Base-by-base conservation (phyloP, 805 yeast genomes). In the Sugiyamaella chiloensis region DNA sequence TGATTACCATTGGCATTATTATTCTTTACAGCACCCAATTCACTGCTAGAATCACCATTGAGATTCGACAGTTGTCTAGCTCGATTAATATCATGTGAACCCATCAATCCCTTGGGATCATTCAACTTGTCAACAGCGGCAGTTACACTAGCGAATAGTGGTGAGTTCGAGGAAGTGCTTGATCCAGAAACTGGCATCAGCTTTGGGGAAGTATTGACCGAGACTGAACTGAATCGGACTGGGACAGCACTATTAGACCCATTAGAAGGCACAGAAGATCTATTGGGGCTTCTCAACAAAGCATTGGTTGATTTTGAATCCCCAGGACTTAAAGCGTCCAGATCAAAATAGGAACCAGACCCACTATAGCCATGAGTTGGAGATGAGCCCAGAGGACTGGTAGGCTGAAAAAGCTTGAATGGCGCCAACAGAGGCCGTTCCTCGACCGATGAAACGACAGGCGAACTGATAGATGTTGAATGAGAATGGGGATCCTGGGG, bases 341-440 rank as follows among this genome's bases (percentile, higher is more conserved):
- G 16, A 34, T 34, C 37, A 21, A 34, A 34, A 34, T 34, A 34
- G 3, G 37, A 34, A 12, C 37, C 37, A n/a, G 14, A 21, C 21
- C 19, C 21, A 3, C 21, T 16, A 5, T 12, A 5, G 4, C 2
- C 27, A 7, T 23, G 4, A 11, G 9, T 39, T 7, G 29, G 29
- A 23, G 30, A 39, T 2, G 40, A 8, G 24, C 24, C 24, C 17
- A 23, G 17, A 6, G 42, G 42, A 8, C 20, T n/a, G 24, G 26
- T 39, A 8, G 42, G 42, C 30, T 39, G 42, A 26, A 40, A 40
- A 16, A 26, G 6, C 21, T 40, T 40, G 32, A 40, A 40, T 8
- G 42, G 42, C 19, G 42, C 42, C 21, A 40, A 23, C 16, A 40
- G 32, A 4, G 42, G 42, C 12, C 42, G 16, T 7, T 40, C 42